phyloP scores from a whole-genome alignment of 352 stramenopile genomes.

The Phytopythium delawarense region DNA sequence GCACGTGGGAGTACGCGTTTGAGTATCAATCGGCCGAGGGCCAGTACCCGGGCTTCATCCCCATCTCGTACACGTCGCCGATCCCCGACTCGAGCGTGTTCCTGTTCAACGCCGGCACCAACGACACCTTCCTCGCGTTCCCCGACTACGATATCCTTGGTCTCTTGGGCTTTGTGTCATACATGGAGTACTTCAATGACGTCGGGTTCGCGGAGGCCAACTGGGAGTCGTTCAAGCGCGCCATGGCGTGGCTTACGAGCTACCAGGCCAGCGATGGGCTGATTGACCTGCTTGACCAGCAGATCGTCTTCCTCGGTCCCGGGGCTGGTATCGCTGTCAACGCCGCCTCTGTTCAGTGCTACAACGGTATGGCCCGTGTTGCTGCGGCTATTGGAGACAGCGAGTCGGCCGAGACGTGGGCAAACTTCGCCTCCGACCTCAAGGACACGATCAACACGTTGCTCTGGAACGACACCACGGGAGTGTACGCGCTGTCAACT shows the following conservation, averaged over 20 bases:
- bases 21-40: slow-evolving; percentile 17
- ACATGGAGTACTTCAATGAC: slow-evolving; percentile 29
- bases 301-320: slow-evolving; percentile 15
- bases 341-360: slow-evolving; percentile 20
- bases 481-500: slow-evolving; percentile 17
- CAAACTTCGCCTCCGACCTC: slow-evolving; percentile 10
- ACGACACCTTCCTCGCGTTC: slow-evolving; percentile 15
- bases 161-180: slow-evolving; percentile 23
- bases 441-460: slow-evolving; percentile 25
- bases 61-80: slow-evolving; percentile 24
- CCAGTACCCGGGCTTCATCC: slow-evolving; percentile 16
- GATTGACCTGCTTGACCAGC: slow-evolving; percentile 22
- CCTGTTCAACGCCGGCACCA: slow-evolving; percentile 18
- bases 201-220: slow-evolving; percentile 13
- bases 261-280: slow-evolving; percentile 19
- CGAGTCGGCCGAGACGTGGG: slow-evolving; percentile 15
- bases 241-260: slow-evolving; percentile 14
- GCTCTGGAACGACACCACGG: slow-evolving; percentile 24
- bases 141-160: slow-evolving; percentile 29
- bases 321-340: slow-evolving; percentile 20
- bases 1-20: slow-evolving; percentile 25
- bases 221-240: slow-evolving; percentile 17
- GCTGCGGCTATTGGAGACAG: slow-evolving; percentile 14
- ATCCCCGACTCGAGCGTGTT: slow-evolving; percentile 24
- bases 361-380: slow-evolving; percentile 21